Percentiles rank a stretch among this genome's conserved stretches.
phyloP scores from a whole-genome alignment of 2,329 filamentous ascomycete genomes.

The Aspergillus sp. region DNA sequence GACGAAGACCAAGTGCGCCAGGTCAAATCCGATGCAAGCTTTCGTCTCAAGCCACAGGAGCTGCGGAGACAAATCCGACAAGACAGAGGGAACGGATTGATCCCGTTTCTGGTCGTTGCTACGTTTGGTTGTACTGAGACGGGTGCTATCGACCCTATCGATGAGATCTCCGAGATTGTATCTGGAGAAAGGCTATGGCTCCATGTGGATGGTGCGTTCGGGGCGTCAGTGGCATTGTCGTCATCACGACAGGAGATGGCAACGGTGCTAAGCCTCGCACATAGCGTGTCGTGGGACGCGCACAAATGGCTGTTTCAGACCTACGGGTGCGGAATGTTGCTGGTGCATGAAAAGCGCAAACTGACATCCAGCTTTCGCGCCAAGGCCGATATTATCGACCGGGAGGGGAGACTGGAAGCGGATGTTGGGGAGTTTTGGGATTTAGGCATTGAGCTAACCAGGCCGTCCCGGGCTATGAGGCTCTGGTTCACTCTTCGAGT shows the following conservation, averaged over 20 bases:
- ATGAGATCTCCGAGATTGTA: conserved; percentile 10
- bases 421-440: conserved; percentile 18
- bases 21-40: conserved; percentile 9
- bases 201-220: conserved; percentile 24
- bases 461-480: conserved; percentile 20
- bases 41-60: conserved; percentile 1
- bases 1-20: conserved; percentile 12
- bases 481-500: conserved; percentile 22
- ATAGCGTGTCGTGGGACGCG: conserved; percentile 26
- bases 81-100: conserved; percentile 6
- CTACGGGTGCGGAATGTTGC: conserved; percentile 23
- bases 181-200: conserved; percentile 17
- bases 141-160: conserved; percentile 20
- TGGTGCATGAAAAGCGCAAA: conserved; percentile 11
- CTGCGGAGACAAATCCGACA: conserved; percentile 1
- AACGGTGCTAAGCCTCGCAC: conserved; percentile 12
- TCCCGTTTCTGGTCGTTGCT: conserved; percentile 18
- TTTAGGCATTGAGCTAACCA: conserved; percentile 18
- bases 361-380: conserved; percentile 16
- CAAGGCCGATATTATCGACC: conserved; percentile 7
- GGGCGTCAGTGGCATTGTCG: conserved; percentile 18
- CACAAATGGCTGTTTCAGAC: conserved; percentile 28
- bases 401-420: conserved; percentile 4
- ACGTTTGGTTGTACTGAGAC: conserved; percentile 20
- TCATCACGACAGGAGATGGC: conserved; percentile 4